Base-by-base conservation (phyloP, 2,329 filamentous ascomycete genomes). In the Leptosphaerulina australis region DNA sequence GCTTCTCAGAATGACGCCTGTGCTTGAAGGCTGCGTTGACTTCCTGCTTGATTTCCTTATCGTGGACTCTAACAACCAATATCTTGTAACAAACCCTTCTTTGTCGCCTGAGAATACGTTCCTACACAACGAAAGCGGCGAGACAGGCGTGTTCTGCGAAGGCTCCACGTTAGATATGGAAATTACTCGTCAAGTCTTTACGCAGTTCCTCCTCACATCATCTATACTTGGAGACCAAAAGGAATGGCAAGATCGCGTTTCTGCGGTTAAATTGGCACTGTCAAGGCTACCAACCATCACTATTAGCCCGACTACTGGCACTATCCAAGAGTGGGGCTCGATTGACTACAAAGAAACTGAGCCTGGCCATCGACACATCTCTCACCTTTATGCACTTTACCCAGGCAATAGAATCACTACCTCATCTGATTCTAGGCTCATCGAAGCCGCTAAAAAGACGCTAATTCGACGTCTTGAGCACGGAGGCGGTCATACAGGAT, bases 361-460 rank as follows among this genome's bases (percentile, higher is more conserved):
- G 37, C 77, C 75, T 0, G 79, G 78, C 0, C 79, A 82, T 50
- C 73, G 80, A 0, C 80, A 82, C 39, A 71, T 81, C 3, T 81
- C 77, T 0, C 79, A 80, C 49, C 68, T 81, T 0, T 81, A 76
- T 52, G 79, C 73, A 0, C 69, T 82, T 2, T 77, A 77, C 43
- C 79, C 80, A 0, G 77, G 77, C 0, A 69, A 66, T 5, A 52
- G 60, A 2, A 77, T 79, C n/a, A 69, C 70, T 2, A 69, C 66
- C 3, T 56, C 58, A 1, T 65, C 68, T 4, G 70, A 71, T 1
- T 68, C 65, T 9, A 66, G 58, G 6, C 62, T 74, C 2, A 63
- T 69, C 10, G 52, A 57, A 4, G 72, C 71, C 1, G 70, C 69
- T 6, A 21, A 60, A 44, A 37, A 53, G 51, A 52, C 66, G 66